These are phyloP conservation scores for Azolla pinnata DNA, from an alignment of 75 land plant species.

Conservation along the genomic window DNA sequence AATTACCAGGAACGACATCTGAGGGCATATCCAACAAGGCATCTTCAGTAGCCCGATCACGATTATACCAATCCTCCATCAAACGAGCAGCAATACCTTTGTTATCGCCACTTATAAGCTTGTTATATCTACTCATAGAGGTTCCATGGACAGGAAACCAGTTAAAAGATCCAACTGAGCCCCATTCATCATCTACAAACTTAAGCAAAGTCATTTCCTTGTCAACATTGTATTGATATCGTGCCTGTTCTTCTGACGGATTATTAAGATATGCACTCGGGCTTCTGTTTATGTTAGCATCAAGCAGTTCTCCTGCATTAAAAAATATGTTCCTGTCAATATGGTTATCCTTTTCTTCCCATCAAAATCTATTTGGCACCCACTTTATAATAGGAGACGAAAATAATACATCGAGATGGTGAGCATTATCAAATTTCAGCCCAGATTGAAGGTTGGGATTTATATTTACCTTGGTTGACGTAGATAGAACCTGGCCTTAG, in stretches of 20 bases:
- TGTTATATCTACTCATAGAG: slow-evolving; percentile 91
- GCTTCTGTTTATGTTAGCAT: slow-evolving; percentile 90
- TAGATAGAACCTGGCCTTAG: slow-evolving; percentile 80
- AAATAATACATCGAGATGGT: too few relatives aligned
- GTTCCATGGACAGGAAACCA: slow-evolving; percentile 99
- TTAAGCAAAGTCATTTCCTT: slow-evolving; percentile 89
- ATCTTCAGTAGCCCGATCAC: slow-evolving; percentile 13
- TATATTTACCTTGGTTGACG: slow-evolving; percentile 73
- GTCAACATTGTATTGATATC: slow-evolving; percentile 73
- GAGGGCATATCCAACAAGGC: too few relatives aligned
- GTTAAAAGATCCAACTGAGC: slow-evolving; percentile 86
- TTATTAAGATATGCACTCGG: slow-evolving; percentile 98
- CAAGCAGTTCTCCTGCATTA: slow-evolving; percentile 70
- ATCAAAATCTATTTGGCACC: neutral
- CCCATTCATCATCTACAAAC: slow-evolving; percentile 89
- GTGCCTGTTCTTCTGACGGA: slow-evolving; percentile 65
- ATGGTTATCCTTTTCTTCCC: too few relatives aligned
- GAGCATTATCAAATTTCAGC: neutral
- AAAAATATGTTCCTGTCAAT: neutral
- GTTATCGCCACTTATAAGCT: slow-evolving; percentile 94
- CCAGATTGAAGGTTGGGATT: neutral
- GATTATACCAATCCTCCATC: slow-evolving; percentile 95
- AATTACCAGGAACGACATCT: too few relatives aligned
- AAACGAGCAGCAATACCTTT: slow-evolving; percentile 98
- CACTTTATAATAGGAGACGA: too few relatives aligned